Percentiles rank a stretch among this genome's conserved stretches.
These are phyloP conservation scores for Butyriboletus loyo DNA, from an alignment of 768 basidiomycete species.

Conservation along the genomic window DNA sequence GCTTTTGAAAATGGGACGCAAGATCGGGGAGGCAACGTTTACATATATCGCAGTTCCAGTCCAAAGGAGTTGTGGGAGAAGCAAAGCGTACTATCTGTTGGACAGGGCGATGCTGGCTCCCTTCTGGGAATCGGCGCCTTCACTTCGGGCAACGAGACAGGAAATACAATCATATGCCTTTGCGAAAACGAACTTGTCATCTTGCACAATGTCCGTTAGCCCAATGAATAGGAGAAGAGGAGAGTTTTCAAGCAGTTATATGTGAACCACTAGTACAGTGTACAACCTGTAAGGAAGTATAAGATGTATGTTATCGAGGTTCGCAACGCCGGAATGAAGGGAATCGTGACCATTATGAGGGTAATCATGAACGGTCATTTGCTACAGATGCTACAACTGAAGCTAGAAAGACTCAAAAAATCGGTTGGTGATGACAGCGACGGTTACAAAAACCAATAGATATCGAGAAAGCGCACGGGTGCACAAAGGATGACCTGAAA, in stretches of 20 bases:
- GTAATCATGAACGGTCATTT: conserved; percentile 35
- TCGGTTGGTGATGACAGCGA: conserved; percentile 28
- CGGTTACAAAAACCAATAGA: conserved; percentile 31
- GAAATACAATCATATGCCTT: conserved; percentile 57
- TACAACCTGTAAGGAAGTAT: conserved; percentile 36
- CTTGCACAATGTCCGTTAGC: conserved; percentile 39
- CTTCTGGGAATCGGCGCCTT: conserved; percentile 72
- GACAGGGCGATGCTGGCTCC: conserved; percentile 66
- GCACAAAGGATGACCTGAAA: conserved; percentile 18
- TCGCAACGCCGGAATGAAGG: conserved; percentile 24
- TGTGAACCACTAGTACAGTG: conserved; percentile 29
- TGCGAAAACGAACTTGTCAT: conserved; percentile 76
- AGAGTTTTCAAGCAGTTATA: conserved; percentile 21
- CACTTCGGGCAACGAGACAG: conserved; percentile 27
- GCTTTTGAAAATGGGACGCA: conserved; percentile 80
- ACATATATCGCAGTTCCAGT: conserved; percentile 68
- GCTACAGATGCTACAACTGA: conserved; percentile 32
- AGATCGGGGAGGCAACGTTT: conserved; percentile 76
- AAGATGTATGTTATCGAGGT: conserved; percentile 35
- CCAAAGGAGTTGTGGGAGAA: conserved; percentile 61
- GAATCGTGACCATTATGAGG: conserved; percentile 33
- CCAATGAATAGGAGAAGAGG: not conserved
- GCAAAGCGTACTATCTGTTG: conserved; percentile 78
- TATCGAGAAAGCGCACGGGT: conserved; percentile 26
- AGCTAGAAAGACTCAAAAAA: conserved; percentile 18